These are phyloP conservation scores for Chloropicon primus DNA, from an alignment of 139 green algal genomes.

Conservation along the genomic window DNA sequence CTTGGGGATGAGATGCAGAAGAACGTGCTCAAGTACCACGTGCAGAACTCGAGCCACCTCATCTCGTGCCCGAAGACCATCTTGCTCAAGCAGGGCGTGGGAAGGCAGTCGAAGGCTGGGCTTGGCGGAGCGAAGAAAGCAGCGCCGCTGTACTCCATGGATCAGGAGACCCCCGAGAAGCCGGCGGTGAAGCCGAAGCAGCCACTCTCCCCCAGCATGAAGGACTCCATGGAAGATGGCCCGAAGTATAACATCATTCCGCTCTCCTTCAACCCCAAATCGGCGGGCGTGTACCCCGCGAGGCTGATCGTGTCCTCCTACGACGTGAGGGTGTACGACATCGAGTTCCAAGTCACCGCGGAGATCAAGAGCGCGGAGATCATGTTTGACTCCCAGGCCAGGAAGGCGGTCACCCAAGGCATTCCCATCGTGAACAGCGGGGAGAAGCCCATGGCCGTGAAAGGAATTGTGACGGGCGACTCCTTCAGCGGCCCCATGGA, in stretches of 20 bases:
- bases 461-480: neutral
- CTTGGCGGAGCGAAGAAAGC: neutral
- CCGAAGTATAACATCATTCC: slow-evolving; percentile 20
- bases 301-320: slow-evolving; percentile 38
- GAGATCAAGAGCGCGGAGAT: slow-evolving; percentile 14
- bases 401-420: neutral
- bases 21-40: slow-evolving; percentile 1
- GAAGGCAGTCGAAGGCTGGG: neutral
- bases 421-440: neutral
- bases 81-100: neutral
- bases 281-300: slow-evolving; percentile 44
- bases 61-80: neutral
- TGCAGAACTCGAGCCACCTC: neutral
- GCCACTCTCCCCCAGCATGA: neutral
- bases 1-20: neutral
- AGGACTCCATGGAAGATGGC: neutral
- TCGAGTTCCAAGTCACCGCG: slow-evolving; percentile 38
- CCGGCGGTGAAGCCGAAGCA: neutral
- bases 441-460: neutral
- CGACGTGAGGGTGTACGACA: slow-evolving; percentile 49
- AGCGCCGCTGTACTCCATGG: slow-evolving; percentile 1
- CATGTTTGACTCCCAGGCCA: neutral
- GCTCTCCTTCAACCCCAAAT: slow-evolving; percentile 30
- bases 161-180: neutral
- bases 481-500: slow-evolving; percentile 36